These are phyloP conservation scores for Euphorbia schlechtendalii DNA, from an alignment of 441 rosid species.

Conservation along the genomic window DNA sequence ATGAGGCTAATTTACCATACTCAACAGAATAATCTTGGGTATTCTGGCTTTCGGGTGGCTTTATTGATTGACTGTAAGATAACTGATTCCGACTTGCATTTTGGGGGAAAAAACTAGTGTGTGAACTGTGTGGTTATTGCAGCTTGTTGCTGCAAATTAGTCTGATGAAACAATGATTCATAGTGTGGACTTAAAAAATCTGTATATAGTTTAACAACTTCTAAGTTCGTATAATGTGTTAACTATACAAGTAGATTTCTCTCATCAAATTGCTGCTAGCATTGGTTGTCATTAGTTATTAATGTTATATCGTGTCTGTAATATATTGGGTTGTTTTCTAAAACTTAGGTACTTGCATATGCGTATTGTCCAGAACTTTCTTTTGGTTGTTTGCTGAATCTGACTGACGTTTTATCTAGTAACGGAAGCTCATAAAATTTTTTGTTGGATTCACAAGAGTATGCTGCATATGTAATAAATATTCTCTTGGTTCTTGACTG, in stretches of 20 bases:
- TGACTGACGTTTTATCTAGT: too few relatives aligned
- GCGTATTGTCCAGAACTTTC: background rate
- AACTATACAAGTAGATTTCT: background rate
- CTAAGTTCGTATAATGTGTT: background rate
- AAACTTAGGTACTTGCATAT: background rate
- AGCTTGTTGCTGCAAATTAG: background rate
- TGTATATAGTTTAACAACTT: background rate
- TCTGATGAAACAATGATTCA: background rate
- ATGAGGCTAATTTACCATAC: background rate
- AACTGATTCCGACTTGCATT: background rate
- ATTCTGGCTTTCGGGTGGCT: background rate
- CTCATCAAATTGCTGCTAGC: background rate
- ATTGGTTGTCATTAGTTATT: too few relatives aligned
- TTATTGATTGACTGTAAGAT: background rate
- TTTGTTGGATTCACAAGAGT: background rate
- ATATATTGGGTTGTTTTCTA: background rate
- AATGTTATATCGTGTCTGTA: too few relatives aligned
- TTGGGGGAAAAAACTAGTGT: background rate
- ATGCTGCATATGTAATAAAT: background rate
- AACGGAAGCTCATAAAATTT: background rate
- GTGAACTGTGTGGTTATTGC: background rate
- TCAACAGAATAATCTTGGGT: background rate
- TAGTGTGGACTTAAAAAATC: background rate
- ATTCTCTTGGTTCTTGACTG: background rate
- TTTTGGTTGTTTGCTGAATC: background rate